Percentiles rank a stretch among this genome's conserved stretches.
These are phyloP conservation scores for Penicillium sp. DNA, from an alignment of 2,329 filamentous ascomycete genomes.

Conservation along the genomic window DNA sequence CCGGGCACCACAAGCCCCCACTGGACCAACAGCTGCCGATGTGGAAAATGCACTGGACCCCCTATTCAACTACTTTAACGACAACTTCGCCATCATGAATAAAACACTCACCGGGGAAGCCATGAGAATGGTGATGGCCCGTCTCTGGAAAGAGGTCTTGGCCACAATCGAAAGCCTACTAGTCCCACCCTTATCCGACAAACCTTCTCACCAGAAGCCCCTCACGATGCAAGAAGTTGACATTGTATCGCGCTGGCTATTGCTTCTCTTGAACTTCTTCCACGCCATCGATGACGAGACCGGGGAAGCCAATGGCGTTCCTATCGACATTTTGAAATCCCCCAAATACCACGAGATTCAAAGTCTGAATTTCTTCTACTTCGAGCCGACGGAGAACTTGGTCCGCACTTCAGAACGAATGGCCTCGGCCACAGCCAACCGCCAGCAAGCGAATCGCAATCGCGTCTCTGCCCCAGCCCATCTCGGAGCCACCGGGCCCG, in stretches of 20 bases:
- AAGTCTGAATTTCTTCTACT: slow-evolving; percentile 98
- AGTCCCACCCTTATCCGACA: slow-evolving; percentile 93
- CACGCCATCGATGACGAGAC: slow-evolving; percentile 84
- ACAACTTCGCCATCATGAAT: slow-evolving; percentile 99
- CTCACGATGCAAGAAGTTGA: slow-evolving; percentile 88
- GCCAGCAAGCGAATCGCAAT: slow-evolving; percentile 71
- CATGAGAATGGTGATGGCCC: slow-evolving; percentile 99
- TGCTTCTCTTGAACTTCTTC: slow-evolving; percentile 92
- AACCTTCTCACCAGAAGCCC: slow-evolving; percentile 82
- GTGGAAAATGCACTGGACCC: slow-evolving; percentile 81
- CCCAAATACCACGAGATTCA: slow-evolving; percentile 98
- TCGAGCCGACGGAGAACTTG: slow-evolving; percentile 85
- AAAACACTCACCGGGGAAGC: slow-evolving; percentile 90
- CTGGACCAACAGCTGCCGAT: slow-evolving; percentile 70
- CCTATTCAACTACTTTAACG: slow-evolving; percentile 92
- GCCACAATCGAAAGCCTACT: slow-evolving; percentile 87
- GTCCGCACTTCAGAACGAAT: slow-evolving; percentile 96
- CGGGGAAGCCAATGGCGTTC: slow-evolving; percentile 84
- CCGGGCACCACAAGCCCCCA: slow-evolving; percentile 52
- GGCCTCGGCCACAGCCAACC: slow-evolving; percentile 81
- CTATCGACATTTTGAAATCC: slow-evolving; percentile 88
- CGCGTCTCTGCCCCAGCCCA: slow-evolving; percentile 71
- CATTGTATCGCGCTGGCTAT: slow-evolving; percentile 92
- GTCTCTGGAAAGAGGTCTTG: slow-evolving; percentile 96
- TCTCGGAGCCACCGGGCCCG: slow-evolving; percentile 43